Evolutionary conservation across 2,329 filamentous ascomycete species (phyloP), one percentile per base, ranked within the genome.

Genomic region (Cordyceps farinosa): DNA sequence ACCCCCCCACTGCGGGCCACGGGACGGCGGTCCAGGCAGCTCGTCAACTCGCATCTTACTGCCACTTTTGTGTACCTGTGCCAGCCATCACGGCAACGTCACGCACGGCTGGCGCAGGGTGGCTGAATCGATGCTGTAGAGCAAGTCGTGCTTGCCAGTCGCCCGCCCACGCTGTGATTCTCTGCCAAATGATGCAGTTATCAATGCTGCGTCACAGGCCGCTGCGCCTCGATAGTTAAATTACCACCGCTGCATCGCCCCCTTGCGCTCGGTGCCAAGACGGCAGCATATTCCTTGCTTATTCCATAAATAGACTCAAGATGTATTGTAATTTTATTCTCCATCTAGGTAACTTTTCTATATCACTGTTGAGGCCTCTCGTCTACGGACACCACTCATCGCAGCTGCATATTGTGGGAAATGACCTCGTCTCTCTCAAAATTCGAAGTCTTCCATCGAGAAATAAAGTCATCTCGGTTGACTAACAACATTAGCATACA

Each of bases 401-500:
- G 56, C 27, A 70, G 70, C 61, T 73, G 72, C 67, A 75, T 70
- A 53, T 76, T 77, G 34, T 69, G 67, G 11, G 68, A 69, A 62
- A 82, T 72, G 34, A 84, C 78, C 27, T 80, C 69, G 22, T 81
- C 73, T n/a, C 77, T 75, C 0, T 76, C 69, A 65, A 84, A 87
- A 71, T 90, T 92, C 3, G 89, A 88, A 69, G 89, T 87, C 66
- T 88, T 84, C 80, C 88, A 92, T 64, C 88, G 84, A 17, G 90
- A 94, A 65, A 91, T 80, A 67, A 88, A 96, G 73, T 96, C 92
- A 69, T 96, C 92, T 40, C 87, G 85, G 68, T 89, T 90, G 68
- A 92, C 90, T 92, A 29, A 5, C 36, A 4, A 15, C 11, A 47
- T 69, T 30, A 68, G 66, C 42, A 38, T 40, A 32, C 29, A 1